phyloP scores from a whole-genome alignment of 306 rosid genomes.

The Citrullus mucosospermus region DNA sequence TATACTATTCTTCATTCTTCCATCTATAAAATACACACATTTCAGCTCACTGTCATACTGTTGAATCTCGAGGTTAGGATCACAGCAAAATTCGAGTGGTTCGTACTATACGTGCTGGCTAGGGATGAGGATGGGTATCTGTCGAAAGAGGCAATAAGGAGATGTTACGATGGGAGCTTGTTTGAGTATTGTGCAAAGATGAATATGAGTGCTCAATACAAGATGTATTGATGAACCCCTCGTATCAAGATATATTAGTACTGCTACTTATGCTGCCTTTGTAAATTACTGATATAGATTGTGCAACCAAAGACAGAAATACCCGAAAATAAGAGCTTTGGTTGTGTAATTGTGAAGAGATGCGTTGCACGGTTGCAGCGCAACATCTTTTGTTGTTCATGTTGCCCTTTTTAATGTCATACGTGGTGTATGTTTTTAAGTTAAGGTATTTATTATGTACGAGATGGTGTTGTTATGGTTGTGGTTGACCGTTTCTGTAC shows the following conservation, averaged over 20 bases:
- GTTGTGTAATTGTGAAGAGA: background rate
- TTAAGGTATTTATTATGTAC: background rate
- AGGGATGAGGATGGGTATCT: constrained; percentile 60
- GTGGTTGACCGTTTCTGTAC: no score
- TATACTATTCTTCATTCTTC: no score
- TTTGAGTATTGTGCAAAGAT: constrained; percentile 71
- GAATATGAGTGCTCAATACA: constrained; percentile 16
- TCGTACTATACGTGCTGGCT: constrained; percentile 45
- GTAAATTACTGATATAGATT: background rate
- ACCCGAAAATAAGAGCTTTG: background rate
- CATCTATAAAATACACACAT: no score
- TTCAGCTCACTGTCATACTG: background rate
- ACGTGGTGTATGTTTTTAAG: background rate
- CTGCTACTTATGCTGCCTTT: background rate
- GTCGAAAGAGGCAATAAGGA: constrained; percentile 67
- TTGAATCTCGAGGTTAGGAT: constrained; percentile 19
- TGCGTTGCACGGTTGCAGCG: background rate
- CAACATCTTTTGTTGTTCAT: background rate
- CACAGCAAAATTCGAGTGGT: constrained; percentile 62
- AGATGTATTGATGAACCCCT: constrained; percentile 12
- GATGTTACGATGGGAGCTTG: constrained; percentile 69
- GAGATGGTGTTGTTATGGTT: no score
- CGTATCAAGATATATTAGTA: no score
- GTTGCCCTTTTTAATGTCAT: background rate
- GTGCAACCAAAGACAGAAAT: background rate